Evolutionary conservation across 805 yeast species (phyloP).

Genomic region (Metschnikowia lunata): DNA sequence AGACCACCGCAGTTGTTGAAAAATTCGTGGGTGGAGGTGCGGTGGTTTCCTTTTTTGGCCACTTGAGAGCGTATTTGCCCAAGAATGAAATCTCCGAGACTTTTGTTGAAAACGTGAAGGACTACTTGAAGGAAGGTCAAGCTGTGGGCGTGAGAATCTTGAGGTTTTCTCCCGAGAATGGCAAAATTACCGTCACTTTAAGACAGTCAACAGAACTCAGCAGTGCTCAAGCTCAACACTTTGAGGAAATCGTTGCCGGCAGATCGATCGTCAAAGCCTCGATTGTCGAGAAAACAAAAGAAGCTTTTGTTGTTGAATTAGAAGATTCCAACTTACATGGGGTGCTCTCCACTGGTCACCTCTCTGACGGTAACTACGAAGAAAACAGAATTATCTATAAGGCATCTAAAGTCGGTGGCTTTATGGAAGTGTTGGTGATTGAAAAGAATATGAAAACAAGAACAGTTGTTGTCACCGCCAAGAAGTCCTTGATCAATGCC

Average conservation of each 20-base stretch:
- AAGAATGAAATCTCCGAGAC: slow-evolving; percentile 87
- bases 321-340: slow-evolving; percentile 54
- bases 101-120: slow-evolving; percentile 70
- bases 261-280: slow-evolving; percentile 54
- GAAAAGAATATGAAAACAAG: slow-evolving; percentile 61
- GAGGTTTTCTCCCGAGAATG: slow-evolving; percentile 47
- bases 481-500: slow-evolving; percentile 62
- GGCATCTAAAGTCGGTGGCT: slow-evolving; percentile 57
- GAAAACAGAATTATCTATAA: slow-evolving; percentile 66
- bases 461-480: slow-evolving; percentile 59
- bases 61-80: slow-evolving; percentile 76
- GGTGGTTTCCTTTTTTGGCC: slow-evolving; percentile 77
- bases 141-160: slow-evolving; percentile 68
- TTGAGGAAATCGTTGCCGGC: slow-evolving; percentile 54
- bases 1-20: slow-evolving; percentile 70
- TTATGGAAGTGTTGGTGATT: slow-evolving; percentile 57
- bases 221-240: slow-evolving; percentile 41
- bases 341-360: slow-evolving; percentile 67
- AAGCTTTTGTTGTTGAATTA: slow-evolving; percentile 61
- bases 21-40: slow-evolving; percentile 74
- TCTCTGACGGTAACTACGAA: slow-evolving; percentile 71
- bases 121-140: slow-evolving; percentile 79
- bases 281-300: slow-evolving; percentile 72
- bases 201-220: slow-evolving; percentile 55
- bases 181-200: slow-evolving; percentile 68